phyloP scores from a whole-genome alignment of 1,139 yeast species.

The Debaryomycetaceae sp. region DNA sequence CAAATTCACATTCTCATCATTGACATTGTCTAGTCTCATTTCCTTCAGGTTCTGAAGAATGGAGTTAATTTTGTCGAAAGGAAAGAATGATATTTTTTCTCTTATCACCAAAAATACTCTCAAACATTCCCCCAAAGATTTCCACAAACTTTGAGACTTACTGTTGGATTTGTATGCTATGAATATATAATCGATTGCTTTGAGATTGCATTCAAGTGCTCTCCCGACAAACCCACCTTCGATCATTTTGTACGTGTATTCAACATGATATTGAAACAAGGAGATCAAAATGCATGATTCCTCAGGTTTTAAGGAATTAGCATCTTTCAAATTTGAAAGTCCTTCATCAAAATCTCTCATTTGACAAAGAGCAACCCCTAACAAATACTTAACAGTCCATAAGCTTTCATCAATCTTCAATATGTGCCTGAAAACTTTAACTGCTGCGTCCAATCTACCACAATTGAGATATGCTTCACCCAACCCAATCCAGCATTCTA shows the following conservation, averaged over 20 bases:
- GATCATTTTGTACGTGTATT: constrained; percentile 52
- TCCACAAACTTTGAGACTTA: constrained; percentile 54
- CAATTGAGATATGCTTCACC: constrained; percentile 89
- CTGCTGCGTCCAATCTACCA: constrained; percentile 85
- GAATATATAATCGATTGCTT: constrained; percentile 51
- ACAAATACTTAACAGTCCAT: constrained; percentile 64
- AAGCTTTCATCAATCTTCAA: constrained; percentile 38
- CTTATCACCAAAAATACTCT: constrained; percentile 45
- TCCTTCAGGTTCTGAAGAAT: constrained; percentile 13
- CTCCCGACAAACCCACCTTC: constrained; percentile 65
- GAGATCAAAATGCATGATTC: constrained; percentile 60
- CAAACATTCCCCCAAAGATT: constrained; percentile 47
- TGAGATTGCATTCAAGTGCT: constrained; percentile 34
- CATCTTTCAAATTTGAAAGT: constrained; percentile 25
- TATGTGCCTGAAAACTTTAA: constrained; percentile 74
- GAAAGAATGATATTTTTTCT: constrained; percentile 39
- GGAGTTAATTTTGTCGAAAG: constrained; percentile 35
- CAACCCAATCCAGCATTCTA: constrained; percentile 85
- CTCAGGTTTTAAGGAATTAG: constrained; percentile 29
- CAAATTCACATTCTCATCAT: constrained; percentile 12
- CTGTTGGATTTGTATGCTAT: constrained; percentile 33
- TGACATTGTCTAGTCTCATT: background rate
- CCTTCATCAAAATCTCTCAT: constrained; percentile 40
- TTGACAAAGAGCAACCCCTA: constrained; percentile 58
- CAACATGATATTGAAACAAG: constrained; percentile 54